Conservation (phyloP, 306 rosid genomes). For the Quercus bicolor region DNA sequence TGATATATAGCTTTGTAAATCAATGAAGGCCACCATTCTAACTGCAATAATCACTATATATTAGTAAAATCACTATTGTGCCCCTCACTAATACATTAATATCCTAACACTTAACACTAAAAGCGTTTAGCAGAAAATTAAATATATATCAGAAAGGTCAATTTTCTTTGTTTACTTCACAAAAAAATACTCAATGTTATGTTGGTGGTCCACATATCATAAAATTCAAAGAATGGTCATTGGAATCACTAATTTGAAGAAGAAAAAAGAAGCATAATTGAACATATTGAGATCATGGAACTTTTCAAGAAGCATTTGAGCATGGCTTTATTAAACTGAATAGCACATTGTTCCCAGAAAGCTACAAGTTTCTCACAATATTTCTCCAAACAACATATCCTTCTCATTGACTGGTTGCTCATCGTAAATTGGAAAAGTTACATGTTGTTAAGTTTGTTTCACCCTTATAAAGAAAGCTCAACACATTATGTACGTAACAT, state of each 20-base stretch:
- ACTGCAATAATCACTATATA: too few species aligned
- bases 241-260: background rate
- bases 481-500: background rate
- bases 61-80: too few species aligned
- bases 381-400: background rate
- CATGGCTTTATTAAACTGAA: background rate
- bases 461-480: background rate
- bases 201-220: background rate
- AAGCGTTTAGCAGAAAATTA: too few species aligned
- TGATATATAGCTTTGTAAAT: too few species aligned
- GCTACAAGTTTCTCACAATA: background rate
- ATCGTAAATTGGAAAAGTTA: background rate
- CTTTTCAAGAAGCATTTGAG: background rate
- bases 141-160: too few species aligned
- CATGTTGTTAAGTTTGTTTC: background rate
- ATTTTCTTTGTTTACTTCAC: background rate
- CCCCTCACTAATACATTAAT: too few species aligned
- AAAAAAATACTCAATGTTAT: background rate
- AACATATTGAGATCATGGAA: background rate
- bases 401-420: background rate
- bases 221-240: background rate
- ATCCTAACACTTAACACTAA: too few species aligned
- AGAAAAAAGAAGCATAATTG: background rate
- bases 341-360: background rate
- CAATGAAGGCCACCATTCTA: too few species aligned